Percentiles rank a stretch among this genome's conserved stretches.
These are phyloP conservation scores for Fraxinus dipetala DNA, from an alignment of 305 asterid species.

Conservation along the genomic window DNA sequence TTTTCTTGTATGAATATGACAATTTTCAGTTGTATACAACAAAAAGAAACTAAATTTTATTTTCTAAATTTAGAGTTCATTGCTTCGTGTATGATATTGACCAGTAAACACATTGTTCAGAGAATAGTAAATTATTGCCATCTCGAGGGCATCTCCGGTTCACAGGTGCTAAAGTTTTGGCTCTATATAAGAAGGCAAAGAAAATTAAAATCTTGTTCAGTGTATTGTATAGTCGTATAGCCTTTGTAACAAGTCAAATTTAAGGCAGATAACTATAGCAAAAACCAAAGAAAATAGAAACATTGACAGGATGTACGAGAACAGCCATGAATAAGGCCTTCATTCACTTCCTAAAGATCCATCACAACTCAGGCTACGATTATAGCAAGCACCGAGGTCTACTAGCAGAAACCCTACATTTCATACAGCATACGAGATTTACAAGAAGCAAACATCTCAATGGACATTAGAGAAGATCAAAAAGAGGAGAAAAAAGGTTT, in stretches of 20 bases:
- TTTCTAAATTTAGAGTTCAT: not conserved
- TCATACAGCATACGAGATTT: conserved; percentile 30
- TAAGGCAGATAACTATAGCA: not conserved
- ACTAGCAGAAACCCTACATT: conserved; percentile 14
- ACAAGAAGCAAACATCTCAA: conserved; percentile 22
- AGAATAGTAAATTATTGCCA: not conserved
- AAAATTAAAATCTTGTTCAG: not conserved
- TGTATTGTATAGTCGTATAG: not conserved
- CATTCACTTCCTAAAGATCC: conserved; percentile 22
- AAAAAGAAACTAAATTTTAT: not conserved
- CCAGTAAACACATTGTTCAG: not conserved
- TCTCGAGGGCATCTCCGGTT: not conserved
- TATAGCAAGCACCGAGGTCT: conserved; percentile 33
- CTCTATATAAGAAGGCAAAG: not conserved
- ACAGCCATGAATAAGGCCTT: conserved; percentile 6
- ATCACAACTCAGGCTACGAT: conserved; percentile 9
- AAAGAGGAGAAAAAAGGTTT: not conserved
- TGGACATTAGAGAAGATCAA: conserved; percentile 8
- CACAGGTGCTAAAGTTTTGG: not conserved
- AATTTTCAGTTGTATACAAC: not conserved
- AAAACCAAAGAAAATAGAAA: not conserved
- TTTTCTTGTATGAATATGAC: not conserved
- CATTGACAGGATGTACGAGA: not conserved
- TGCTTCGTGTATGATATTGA: not conserved
- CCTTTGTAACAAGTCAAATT: not conserved